A percentile compares a stretch with the other conserved stretches of the same genome.
Conservation (phyloP, 2,329 filamentous ascomycete species). For the Raffaelea arxii region DNA sequence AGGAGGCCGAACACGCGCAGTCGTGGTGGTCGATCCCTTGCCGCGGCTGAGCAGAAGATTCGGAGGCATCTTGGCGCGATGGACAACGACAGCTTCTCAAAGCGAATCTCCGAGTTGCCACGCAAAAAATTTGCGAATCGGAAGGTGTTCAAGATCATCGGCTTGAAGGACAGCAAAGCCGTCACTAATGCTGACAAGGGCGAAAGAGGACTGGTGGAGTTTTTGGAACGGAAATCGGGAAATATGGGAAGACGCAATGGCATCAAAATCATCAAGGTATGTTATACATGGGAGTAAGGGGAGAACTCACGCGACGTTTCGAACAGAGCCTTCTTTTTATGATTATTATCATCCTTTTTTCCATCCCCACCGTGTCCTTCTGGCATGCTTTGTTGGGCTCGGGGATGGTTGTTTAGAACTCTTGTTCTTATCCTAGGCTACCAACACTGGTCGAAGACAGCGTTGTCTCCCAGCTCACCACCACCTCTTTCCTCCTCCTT, state of each 20-base stretch:
- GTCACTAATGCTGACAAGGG: slow-evolving; percentile 57
- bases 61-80: slow-evolving; percentile 19
- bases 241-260: slow-evolving; percentile 43
- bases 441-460: slow-evolving; percentile 3
- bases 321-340: not conserved
- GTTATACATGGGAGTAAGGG: slow-evolving; percentile 27
- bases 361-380: not conserved
- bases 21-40: slow-evolving; percentile 1
- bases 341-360: too few relatives aligned
- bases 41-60: slow-evolving; percentile 12
- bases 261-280: slow-evolving; percentile 69
- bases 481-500: not conserved
- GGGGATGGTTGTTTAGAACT: slow-evolving; percentile 1
- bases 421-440: not conserved
- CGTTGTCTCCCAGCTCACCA: not conserved
- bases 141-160: slow-evolving; percentile 41
- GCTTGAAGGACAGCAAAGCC: slow-evolving; percentile 60
- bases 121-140: slow-evolving; percentile 19
- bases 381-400: too few relatives aligned
- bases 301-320: slow-evolving; percentile 3
- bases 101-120: slow-evolving; percentile 14
- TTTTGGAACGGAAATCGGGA: slow-evolving; percentile 62
- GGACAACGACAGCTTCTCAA: slow-evolving; percentile 17
- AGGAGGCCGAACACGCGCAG: slow-evolving; percentile 6
- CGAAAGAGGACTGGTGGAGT: slow-evolving; percentile 52